Base-by-base conservation (phyloP, 495 filamentous ascomycete genomes). In the Corynascus novoguineensis region DNA sequence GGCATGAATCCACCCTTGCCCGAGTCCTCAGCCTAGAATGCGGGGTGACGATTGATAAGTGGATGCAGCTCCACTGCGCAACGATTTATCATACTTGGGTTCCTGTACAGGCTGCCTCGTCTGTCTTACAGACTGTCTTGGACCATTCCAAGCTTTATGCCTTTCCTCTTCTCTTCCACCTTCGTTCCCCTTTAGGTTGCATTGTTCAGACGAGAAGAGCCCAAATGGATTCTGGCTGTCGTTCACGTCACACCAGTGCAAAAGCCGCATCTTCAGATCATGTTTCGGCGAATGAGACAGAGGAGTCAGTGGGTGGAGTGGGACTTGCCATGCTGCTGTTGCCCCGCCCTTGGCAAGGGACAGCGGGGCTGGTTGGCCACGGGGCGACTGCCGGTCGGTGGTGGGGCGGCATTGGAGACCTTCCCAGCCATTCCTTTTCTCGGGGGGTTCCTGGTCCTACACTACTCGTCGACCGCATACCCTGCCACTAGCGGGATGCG, bases 371-470 rank as follows among this genome's bases (percentile, higher is more conserved):
- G 44, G 34, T 59, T 63, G 52, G 47, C 27, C 19, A 29, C 25
- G 32, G 31, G n/a, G 34, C n/a, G 44, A 55, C 12, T 55, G 53
- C 42, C 42, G 42, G 31, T 6, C 6, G 0, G 4, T 1, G 14
- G 47, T 24, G 47, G 47, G 19, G 19, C 29, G 7, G 21, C 19
- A 4, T 40, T 8, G 35, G 10, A 14, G 65, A 61, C 59, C 54
- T 58, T 63, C 71, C 73, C 73, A 75, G 63, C 73, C 73, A 72
- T 72, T 75, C 66, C 60, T 71, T 75, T 75, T 75, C 70, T 61
- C 46, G 50, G 47, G 53, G 21, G 22, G 7, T 5, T 19, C 27
- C 45, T 50, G 32, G 42, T 49, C 24, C 31, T n/a, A n/a, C n/a
- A n/a, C n/a, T n/a, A n/a, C n/a, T n/a, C n/a, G n/a, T n/a, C n/a